phyloP scores from a whole-genome alignment of 1,284 basidiomycete species.

The Malassezia psittaci region DNA sequence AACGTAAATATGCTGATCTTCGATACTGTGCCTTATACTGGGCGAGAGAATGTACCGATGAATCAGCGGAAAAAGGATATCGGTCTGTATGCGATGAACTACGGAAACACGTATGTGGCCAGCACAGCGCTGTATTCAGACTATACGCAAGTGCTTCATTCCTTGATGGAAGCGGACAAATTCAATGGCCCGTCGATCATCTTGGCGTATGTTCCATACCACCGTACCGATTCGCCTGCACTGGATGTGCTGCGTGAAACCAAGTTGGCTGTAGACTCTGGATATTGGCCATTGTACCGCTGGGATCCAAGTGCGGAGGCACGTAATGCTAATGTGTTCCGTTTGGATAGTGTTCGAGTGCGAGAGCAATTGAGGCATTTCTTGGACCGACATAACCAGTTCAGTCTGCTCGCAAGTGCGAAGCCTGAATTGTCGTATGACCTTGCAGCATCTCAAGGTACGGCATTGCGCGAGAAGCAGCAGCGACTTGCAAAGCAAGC shows the following conservation, averaged over 20 bases:
- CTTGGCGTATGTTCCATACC: slow-evolving; percentile 87
- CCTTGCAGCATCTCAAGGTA: slow-evolving; percentile 72
- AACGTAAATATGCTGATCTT: slow-evolving; percentile 91
- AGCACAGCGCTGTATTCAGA: slow-evolving; percentile 91
- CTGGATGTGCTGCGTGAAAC: slow-evolving; percentile 89
- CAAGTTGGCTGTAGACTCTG: slow-evolving; percentile 87
- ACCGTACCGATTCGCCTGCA: slow-evolving; percentile 59
- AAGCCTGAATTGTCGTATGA: slow-evolving; percentile 72
- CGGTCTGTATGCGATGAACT: slow-evolving; percentile 81
- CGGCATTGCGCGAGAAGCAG: slow-evolving; percentile 71
- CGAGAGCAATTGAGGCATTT: slow-evolving; percentile 91
- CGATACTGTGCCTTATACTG: slow-evolving; percentile 78
- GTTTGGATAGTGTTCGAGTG: slow-evolving; percentile 81
- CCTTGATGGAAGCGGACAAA: slow-evolving; percentile 79
- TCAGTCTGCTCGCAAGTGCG: slow-evolving; percentile 72
- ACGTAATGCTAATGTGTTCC: slow-evolving; percentile 70
- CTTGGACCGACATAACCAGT: slow-evolving; percentile 89
- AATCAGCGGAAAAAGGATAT: slow-evolving; percentile 48
- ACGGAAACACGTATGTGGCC: slow-evolving; percentile 90
- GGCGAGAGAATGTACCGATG: slow-evolving; percentile 51
- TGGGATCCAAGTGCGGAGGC: slow-evolving; percentile 76
- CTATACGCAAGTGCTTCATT: slow-evolving; percentile 86
- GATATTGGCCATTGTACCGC: slow-evolving; percentile 96
- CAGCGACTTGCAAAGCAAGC: slow-evolving; percentile 72
- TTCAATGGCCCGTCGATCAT: slow-evolving; percentile 85